A percentile compares a stretch with the other conserved stretches of the same genome.
These are phyloP conservation scores for Solanum medicagineum DNA, from an alignment of 257 asterid genomes.

Conservation along the genomic window DNA sequence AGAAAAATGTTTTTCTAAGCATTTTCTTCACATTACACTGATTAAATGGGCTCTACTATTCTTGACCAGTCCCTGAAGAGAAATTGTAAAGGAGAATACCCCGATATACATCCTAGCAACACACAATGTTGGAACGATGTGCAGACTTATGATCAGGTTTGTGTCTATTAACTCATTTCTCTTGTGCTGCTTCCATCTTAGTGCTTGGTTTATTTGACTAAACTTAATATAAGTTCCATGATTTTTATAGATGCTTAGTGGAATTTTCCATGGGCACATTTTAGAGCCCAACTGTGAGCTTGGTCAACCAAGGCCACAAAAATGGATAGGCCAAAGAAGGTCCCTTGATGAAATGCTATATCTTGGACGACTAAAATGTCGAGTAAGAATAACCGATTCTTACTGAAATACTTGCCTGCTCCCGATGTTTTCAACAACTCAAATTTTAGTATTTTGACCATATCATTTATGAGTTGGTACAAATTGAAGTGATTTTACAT, in stretches of 20 bases:
- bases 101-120: neutral
- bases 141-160: constrained; percentile 4
- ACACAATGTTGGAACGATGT: neutral
- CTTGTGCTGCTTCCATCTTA: neutral
- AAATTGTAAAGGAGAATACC: neutral
- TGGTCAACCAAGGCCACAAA: neutral
- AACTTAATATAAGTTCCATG: neutral
- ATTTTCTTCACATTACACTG: neutral
- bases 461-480: neutral
- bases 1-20: no score
- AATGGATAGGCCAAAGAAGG: neutral
- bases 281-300: constrained; percentile 1
- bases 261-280: neutral
- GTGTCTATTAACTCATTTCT: neutral
- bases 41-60: neutral
- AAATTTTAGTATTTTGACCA: neutral
- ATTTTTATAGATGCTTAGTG: neutral
- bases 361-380: neutral
- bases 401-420: neutral
- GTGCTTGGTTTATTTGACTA: neutral
- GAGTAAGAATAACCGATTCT: neutral
- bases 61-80: neutral
- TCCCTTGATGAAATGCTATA: constrained; percentile 4
- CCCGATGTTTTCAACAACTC: neutral
- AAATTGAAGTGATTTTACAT: neutral